Conservation (phyloP, 1,284 basidiomycete species). For the Tylopilus sp. region DNA sequence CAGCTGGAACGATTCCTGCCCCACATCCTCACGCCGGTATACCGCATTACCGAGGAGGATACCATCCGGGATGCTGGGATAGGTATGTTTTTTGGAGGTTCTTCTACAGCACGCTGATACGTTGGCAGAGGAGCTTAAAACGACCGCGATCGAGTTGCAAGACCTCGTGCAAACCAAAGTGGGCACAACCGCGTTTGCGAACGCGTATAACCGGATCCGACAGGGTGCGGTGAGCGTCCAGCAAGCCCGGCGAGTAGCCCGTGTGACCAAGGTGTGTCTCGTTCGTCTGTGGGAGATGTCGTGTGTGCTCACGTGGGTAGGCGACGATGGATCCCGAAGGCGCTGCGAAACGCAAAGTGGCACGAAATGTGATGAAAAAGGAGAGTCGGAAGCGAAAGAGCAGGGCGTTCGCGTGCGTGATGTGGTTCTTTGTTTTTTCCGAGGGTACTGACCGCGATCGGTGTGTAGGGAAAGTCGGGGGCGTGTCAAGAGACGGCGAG, state of each 20-base stretch:
- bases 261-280: slow-evolving; percentile 65
- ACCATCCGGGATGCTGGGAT: slow-evolving; percentile 81
- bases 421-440: neutral
- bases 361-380: slow-evolving; percentile 78
- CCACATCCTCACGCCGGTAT: slow-evolving; percentile 89
- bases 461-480: slow-evolving; percentile 52
- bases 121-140: slow-evolving; percentile 82
- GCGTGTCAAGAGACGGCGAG: slow-evolving; percentile 49
- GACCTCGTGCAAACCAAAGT: slow-evolving; percentile 90
- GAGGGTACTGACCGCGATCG: neutral
- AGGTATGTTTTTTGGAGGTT: slow-evolving; percentile 61
- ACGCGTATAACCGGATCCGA: slow-evolving; percentile 83
- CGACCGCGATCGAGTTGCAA: slow-evolving; percentile 86
- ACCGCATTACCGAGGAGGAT: slow-evolving; percentile 90
- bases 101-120: neutral
- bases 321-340: slow-evolving; percentile 79
- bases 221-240: slow-evolving; percentile 77
- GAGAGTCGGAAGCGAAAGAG: slow-evolving; percentile 87
- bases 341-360: slow-evolving; percentile 80
- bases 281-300: neutral
- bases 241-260: slow-evolving; percentile 77
- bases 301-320: slow-evolving; percentile 23
- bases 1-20: slow-evolving; percentile 78
- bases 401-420: slow-evolving; percentile 65
- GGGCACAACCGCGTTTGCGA: slow-evolving; percentile 85